These are phyloP conservation scores for Arthrobotrys pseudoclavata DNA, from an alignment of 2,329 filamentous ascomycete genomes.

Conservation along the genomic window DNA sequence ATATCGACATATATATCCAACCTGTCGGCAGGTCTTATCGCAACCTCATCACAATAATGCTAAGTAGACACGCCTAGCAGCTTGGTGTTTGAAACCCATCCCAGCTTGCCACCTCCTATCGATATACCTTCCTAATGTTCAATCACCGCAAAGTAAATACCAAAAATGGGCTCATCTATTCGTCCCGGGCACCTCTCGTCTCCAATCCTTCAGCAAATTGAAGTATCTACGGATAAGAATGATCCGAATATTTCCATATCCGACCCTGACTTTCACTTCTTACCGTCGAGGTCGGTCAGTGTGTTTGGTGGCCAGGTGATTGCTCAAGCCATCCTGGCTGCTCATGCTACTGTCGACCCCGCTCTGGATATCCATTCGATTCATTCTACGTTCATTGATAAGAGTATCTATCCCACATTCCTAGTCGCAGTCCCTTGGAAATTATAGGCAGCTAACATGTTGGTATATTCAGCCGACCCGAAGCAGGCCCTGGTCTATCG, in stretches of 20 bases:
- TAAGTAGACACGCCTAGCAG: conserved; percentile 2
- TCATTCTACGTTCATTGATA: conserved; percentile 49
- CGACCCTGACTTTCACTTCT: conserved; percentile 35
- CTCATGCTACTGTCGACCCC: conserved; percentile 32
- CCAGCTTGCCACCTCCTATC: background rate
- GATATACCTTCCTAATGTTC: background rate
- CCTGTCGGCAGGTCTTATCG: background rate
- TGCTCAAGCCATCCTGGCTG: conserved; percentile 40
- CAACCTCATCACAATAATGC: background rate
- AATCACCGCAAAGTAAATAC: background rate
- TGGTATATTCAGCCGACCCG: conserved; percentile 39
- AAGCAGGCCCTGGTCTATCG: conserved; percentile 26
- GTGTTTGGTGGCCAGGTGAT: conserved; percentile 52
- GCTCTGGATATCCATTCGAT: conserved; percentile 32
- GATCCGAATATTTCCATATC: conserved; percentile 34
- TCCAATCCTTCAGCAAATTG: conserved; percentile 41
- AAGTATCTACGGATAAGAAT: conserved; percentile 29
- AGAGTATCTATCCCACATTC: conserved; percentile 22
- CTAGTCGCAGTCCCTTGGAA: background rate
- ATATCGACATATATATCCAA: background rate
- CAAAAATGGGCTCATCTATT: background rate
- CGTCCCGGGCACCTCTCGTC: background rate
- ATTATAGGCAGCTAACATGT: conserved; percentile 12
- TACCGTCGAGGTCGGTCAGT: conserved; percentile 45
- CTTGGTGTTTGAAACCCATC: background rate